Evolutionary conservation across 2,329 filamentous ascomycete genomes (phyloP), one percentile per base, ranked within the genome.

Genomic region (Pseudogymnoascus sp.): DNA sequence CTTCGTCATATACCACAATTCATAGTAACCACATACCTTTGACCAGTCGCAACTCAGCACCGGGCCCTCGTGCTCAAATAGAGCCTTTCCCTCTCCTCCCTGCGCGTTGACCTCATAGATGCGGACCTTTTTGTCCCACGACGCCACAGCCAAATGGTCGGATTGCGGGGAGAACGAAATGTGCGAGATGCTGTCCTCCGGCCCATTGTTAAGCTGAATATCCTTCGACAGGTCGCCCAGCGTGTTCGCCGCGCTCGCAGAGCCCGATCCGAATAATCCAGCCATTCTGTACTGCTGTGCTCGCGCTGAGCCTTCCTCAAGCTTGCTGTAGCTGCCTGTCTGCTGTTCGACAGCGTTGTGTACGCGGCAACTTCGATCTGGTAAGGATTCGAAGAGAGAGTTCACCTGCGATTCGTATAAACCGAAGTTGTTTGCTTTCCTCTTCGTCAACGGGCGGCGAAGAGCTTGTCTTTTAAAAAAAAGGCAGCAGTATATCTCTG

Each of bases 71-170:
- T 95, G 90, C 67, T 95, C 89, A 71, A 94, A 95, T 62, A 88
- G 78, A 65, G 91, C 91, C 71, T 92, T 93, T 58, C 91, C 91
- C 72, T 91, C 85, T 71, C 89, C 83, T 43, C 91, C 91, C 66
- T 85, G 85, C 61, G 76, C 77, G 66, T 87, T 85, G 72, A 97
- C 91, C 75, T 97, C 91, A 77, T 97, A 99, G 72, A 99, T 93
- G 71, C 92, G 88, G 65, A 97, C 91, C 74, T 96, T 96, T 79
- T 95, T 96, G 76, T 99, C 94, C 94, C 94, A 99, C 69, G 91
- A 96, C 57, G 91, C 80, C 36, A 97, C 90, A 22, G 93, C 91
- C 15, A 99, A 81, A 72, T 95, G 89, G 69, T 97, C 91, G 66
- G 77, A 82, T 60, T 80, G 80, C 1, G 88, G 85, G 12, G 88